Conservation (phyloP, 176 grass and related monocot genomes). For the Carex littledalei region DNA sequence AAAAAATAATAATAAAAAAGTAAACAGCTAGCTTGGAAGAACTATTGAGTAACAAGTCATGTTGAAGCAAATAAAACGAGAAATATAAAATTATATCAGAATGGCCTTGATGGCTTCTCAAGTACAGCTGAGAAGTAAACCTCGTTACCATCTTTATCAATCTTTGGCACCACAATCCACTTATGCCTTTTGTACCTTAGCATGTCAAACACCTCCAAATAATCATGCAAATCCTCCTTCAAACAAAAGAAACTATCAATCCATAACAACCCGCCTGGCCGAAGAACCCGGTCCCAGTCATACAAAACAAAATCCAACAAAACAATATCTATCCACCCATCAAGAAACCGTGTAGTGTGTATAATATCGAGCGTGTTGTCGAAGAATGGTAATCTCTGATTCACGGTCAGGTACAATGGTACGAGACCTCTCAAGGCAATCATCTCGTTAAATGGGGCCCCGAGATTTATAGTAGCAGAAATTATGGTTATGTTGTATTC, state of each 20-base stretch:
- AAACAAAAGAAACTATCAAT: slow-evolving; percentile 44
- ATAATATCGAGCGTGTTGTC: slow-evolving; percentile 49
- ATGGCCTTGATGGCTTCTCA: slow-evolving; percentile 40
- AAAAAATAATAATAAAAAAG: background rate
- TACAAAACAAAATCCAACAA: slow-evolving; percentile 38
- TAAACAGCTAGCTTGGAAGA: background rate
- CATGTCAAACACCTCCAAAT: slow-evolving; percentile 32
- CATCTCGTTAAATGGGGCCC: slow-evolving; percentile 39
- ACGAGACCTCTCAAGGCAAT: slow-evolving; percentile 37
- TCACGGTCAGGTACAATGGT: slow-evolving; percentile 30
- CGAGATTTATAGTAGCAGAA: slow-evolving; percentile 37
- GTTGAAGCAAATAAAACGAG: background rate
- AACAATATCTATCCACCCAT: slow-evolving; percentile 38
- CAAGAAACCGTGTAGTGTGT: slow-evolving; percentile 32
- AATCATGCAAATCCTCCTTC: slow-evolving; percentile 34
- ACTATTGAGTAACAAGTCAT: background rate
- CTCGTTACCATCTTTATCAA: slow-evolving; percentile 33
- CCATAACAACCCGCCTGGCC: slow-evolving; percentile 36
- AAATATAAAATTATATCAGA: slow-evolving; percentile 12
- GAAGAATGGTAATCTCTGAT: slow-evolving; percentile 41
- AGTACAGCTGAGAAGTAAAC: slow-evolving; percentile 43
- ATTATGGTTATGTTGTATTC: slow-evolving; percentile 30
- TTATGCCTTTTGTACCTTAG: slow-evolving; percentile 34
- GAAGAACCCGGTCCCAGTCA: slow-evolving; percentile 40
- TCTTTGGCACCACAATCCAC: slow-evolving; percentile 35